A percentile compares a stretch with the other conserved stretches of the same genome.
phyloP scores from a whole-genome alignment of 2,329 filamentous ascomycete genomes.

The Verticillium nubilum region DNA sequence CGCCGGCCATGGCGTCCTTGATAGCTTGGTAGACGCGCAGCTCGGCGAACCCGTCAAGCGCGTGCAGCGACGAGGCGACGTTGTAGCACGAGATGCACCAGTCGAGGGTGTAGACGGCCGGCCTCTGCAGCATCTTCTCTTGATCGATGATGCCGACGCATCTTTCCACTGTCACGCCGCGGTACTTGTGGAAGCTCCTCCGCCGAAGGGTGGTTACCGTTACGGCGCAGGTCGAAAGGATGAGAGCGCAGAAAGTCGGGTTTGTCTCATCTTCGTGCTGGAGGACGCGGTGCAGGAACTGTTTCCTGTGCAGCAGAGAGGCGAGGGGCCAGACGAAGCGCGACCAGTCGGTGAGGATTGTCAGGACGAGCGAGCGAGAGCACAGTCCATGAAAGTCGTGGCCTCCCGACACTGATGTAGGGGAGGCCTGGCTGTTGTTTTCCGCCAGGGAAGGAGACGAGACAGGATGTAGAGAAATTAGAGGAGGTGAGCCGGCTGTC shows the following conservation, averaged over 20 bases:
- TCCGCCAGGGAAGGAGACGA: not conserved
- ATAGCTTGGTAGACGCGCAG: conserved; percentile 12
- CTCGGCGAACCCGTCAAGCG: conserved; percentile 7
- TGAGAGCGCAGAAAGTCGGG: conserved; percentile 23
- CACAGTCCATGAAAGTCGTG: not conserved
- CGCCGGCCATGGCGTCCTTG: conserved; percentile 21
- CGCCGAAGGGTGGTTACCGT: conserved; percentile 24
- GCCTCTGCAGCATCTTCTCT: conserved; percentile 16
- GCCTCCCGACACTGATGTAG: conserved; percentile 1
- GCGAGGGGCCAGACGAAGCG: conserved; percentile 26
- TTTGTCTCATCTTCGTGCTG: conserved; percentile 18
- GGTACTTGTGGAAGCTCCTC: conserved; percentile 13
- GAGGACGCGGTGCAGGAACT: conserved; percentile 20
- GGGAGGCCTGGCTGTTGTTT: not conserved
- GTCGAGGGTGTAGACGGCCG: conserved; percentile 20
- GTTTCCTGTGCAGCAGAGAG: conserved; percentile 24
- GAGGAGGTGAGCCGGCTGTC: not conserved
- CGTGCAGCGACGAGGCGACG: conserved; percentile 18
- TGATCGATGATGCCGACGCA: conserved; percentile 23
- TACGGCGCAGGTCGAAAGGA: conserved; percentile 26
- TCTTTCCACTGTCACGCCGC: conserved; percentile 18
- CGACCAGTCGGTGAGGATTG: conserved; percentile 27
- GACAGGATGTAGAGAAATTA: not conserved
- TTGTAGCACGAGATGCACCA: conserved; percentile 31
- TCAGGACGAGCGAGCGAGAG: conserved; percentile 7